Base-by-base conservation (phyloP, 495 filamentous ascomycete genomes). In the Aspergillus nidulans region DNA sequence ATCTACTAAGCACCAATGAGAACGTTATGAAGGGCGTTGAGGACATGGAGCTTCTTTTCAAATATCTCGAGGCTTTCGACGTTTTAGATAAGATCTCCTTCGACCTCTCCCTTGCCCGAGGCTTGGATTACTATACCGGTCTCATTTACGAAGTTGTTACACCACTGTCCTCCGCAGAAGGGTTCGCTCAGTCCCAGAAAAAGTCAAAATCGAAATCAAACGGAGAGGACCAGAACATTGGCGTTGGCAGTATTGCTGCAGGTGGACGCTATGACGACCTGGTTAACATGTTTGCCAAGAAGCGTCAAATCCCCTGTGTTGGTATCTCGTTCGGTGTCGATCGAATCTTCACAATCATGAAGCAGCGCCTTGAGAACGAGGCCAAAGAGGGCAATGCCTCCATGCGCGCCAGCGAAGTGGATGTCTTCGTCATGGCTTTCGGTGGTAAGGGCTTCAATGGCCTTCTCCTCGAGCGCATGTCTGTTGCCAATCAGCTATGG, bases 301-400 rank as follows among this genome's bases (percentile, higher is more conserved):
- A 94, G 74, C 76, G 77, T 1, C 85, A 90, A 63, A 89, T 96
- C 34, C 92, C 92, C 23, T 96, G 92, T 65, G 90, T 96, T 6
- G 92, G 92, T 56, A 88, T 97, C 58, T 95, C 90, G 10, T 96
- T 97, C 68, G 92, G 92, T 49, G 88, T 96, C 18, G 92, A 97
- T 71, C 86, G 92, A 48, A 97, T 97, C 62, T 96, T 95, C 73
- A 89, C 87, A 44, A 89, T 97, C 70, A 90, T 83, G 32, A 90
- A 92, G 71, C 85, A 88, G 9, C 80, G 84, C n/a, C 78, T 86
- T 67, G 82, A 80, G 59, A 77, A 78, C 46, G 80, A 87, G 59
- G 53, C 53, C 10, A 30, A 77, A 82, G 59, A 67, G 52, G 21
- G 58, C 69, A 8, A 69, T 74, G 21, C 60, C 65, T 13, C 66